A percentile compares a stretch with the other conserved stretches of the same genome.
phyloP scores from a whole-genome alignment of 192 early-diverging fungal species.

The Chytriomyces confervae region DNA sequence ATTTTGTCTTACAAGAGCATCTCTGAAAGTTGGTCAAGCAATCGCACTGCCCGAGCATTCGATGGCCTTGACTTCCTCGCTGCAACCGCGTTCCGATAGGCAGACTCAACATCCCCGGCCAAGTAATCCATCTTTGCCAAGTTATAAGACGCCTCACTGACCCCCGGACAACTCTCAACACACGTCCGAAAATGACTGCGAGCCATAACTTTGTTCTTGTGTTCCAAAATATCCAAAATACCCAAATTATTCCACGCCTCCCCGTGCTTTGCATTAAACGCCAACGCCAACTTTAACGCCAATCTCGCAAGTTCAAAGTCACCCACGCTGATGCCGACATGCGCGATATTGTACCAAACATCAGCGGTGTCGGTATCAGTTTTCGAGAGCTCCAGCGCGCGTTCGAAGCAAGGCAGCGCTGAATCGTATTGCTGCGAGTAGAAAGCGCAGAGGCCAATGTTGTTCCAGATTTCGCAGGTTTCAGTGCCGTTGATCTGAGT shows the following conservation, averaged over 20 bases:
- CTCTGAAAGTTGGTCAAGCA: neutral
- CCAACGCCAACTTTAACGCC: slow-evolving; percentile 30
- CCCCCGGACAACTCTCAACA: neutral
- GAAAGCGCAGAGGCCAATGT: slow-evolving; percentile 44
- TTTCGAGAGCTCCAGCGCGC: slow-evolving; percentile 30
- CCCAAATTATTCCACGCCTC: slow-evolving; percentile 50
- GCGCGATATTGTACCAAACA: slow-evolving; percentile 45
- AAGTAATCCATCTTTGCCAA: neutral
- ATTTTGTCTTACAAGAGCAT: neutral
- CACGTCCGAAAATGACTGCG: neutral
- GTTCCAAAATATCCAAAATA: slow-evolving; percentile 8
- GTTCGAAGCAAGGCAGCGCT: slow-evolving; percentile 37
- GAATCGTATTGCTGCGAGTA: slow-evolving; percentile 42
- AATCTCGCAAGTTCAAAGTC: slow-evolving; percentile 36
- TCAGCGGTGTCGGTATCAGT: slow-evolving; percentile 34
- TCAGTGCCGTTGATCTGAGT: slow-evolving; percentile 12
- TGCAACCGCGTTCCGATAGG: neutral
- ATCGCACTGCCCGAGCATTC: neutral
- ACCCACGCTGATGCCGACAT: slow-evolving; percentile 38
- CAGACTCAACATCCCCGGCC: neutral
- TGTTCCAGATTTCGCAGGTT: slow-evolving; percentile 40
- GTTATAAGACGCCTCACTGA: neutral
- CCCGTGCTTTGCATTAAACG: slow-evolving; percentile 28
- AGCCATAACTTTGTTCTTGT: neutral
- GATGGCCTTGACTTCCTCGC: neutral